Evolutionary conservation across 257 asterid genomes (phyloP).

Genomic region (Asclepias syriaca): DNA sequence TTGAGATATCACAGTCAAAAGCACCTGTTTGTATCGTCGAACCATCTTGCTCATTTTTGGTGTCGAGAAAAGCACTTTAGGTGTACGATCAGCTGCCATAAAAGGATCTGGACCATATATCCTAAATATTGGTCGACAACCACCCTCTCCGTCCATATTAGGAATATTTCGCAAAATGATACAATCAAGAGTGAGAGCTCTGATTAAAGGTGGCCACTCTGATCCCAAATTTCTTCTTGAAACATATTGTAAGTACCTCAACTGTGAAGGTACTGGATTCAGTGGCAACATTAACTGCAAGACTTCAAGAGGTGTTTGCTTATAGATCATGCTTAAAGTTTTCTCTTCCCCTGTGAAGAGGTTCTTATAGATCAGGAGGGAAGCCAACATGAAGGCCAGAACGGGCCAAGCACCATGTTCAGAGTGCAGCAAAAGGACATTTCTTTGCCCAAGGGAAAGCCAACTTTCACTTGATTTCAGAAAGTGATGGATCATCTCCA

Average conservation of each 20-base stretch:
- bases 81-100: slow-evolving; percentile 44
- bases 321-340: slow-evolving; percentile 61
- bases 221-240: slow-evolving; percentile 49
- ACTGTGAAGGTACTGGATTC: slow-evolving; percentile 66
- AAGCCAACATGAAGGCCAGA: slow-evolving; percentile 55
- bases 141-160: slow-evolving; percentile 44
- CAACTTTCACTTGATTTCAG: slow-evolving; percentile 56
- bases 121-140: slow-evolving; percentile 52
- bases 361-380: slow-evolving; percentile 45
- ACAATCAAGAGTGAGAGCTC: slow-evolving; percentile 49
- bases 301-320: slow-evolving; percentile 51
- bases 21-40: slow-evolving; percentile 48
- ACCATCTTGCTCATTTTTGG: slow-evolving; percentile 32
- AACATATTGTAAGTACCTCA: slow-evolving; percentile 63
- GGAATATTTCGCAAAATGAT: slow-evolving; percentile 49
- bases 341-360: slow-evolving; percentile 47
- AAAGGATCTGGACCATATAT: slow-evolving; percentile 54
- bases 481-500: slow-evolving; percentile 62
- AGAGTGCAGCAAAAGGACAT: slow-evolving; percentile 63
- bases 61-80: slow-evolving; percentile 46
- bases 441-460: slow-evolving; percentile 51
- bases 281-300: slow-evolving; percentile 38
- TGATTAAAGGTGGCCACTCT: slow-evolving; percentile 51
- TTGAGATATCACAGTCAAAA: slow-evolving; percentile 9
- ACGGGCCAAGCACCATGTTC: slow-evolving; percentile 49